Evolutionary conservation across 768 basidiomycete genomes (phyloP).

Genomic region (Epithele typhae): DNA sequence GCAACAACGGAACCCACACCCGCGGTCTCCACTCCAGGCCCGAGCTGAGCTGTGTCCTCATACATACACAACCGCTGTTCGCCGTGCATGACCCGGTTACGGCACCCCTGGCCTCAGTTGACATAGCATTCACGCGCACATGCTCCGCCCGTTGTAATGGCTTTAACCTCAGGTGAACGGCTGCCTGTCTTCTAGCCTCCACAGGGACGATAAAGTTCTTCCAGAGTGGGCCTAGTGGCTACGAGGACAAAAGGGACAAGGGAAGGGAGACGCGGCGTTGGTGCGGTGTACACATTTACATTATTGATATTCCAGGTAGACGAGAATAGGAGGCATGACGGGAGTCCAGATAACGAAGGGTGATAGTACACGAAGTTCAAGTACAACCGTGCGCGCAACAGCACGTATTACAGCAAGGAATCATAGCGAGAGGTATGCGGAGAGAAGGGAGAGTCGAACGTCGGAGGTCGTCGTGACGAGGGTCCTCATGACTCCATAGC

Average conservation of each 20-base stretch:
- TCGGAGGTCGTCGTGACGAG: not conserved
- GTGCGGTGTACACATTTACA: slow-evolving; percentile 13
- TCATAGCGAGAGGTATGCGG: not conserved
- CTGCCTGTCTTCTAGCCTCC: no score
- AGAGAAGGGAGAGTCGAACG: not conserved
- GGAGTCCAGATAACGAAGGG: not conserved
- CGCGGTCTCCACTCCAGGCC: slow-evolving; percentile 21
- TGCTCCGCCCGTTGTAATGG: no score
- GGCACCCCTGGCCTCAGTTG: no score
- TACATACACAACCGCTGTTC: no score
- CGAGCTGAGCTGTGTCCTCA: slow-evolving; percentile 10
- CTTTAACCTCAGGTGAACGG: no score
- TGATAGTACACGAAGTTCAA: slow-evolving; percentile 12
- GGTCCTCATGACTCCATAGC: slow-evolving; percentile 17
- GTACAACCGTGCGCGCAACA: slow-evolving; percentile 13
- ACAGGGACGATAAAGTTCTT: no score
- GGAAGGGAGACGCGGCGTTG: no score
- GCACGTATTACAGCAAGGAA: slow-evolving; percentile 6
- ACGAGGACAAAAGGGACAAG: no score
- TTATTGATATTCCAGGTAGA: slow-evolving; percentile 5
- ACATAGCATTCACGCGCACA: no score
- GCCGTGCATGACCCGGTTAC: no score
- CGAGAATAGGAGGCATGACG: not conserved
- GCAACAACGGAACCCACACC: slow-evolving; percentile 19
- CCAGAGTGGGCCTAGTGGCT: no score